phyloP scores from a whole-genome alignment of 768 basidiomycete genomes.

The Podaxis pistillaris region DNA sequence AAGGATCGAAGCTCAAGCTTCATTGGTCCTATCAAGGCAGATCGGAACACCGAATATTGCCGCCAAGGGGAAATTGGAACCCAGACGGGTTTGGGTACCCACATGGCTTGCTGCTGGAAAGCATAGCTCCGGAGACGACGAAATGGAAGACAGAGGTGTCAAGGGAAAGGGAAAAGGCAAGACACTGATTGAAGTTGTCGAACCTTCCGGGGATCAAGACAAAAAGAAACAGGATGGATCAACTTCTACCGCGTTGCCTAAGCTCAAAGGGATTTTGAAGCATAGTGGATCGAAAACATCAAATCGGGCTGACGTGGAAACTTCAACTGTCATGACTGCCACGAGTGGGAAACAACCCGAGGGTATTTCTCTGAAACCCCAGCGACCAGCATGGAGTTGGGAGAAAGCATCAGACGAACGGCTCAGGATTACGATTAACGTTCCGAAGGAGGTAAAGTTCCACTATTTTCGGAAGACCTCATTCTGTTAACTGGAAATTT shows the following conservation, averaged over 20 bases:
- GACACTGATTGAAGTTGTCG: slow-evolving; percentile 49
- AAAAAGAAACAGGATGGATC: not conserved
- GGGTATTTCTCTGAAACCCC: not conserved
- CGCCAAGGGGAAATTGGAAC: slow-evolving; percentile 66
- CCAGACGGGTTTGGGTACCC: slow-evolving; percentile 59
- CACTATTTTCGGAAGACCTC: not conserved
- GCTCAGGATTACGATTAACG: slow-evolving; percentile 48
- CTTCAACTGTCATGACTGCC: not conserved
- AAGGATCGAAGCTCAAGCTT: slow-evolving; percentile 60
- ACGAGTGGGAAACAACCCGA: not conserved
- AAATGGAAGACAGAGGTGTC: not conserved
- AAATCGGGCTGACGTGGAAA: slow-evolving; percentile 20
- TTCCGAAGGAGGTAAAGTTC: slow-evolving; percentile 56
- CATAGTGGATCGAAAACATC: slow-evolving; percentile 16
- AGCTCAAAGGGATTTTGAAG: slow-evolving; percentile 46
- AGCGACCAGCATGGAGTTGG: slow-evolving; percentile 49
- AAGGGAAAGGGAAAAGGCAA: slow-evolving; percentile 12
- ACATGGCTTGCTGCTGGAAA: slow-evolving; percentile 30
- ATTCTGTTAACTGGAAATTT: not conserved
- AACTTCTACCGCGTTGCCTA: slow-evolving; percentile 16
- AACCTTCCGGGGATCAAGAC: slow-evolving; percentile 10
- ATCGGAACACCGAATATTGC: slow-evolving; percentile 75
- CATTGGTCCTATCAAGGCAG: slow-evolving; percentile 61
- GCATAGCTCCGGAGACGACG: not conserved
- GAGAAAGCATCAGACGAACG: slow-evolving; percentile 34